Evolutionary conservation across 2,329 filamentous ascomycete genomes (phyloP).

Genomic region (Immersiporthe knoxdaviesiana): DNA sequence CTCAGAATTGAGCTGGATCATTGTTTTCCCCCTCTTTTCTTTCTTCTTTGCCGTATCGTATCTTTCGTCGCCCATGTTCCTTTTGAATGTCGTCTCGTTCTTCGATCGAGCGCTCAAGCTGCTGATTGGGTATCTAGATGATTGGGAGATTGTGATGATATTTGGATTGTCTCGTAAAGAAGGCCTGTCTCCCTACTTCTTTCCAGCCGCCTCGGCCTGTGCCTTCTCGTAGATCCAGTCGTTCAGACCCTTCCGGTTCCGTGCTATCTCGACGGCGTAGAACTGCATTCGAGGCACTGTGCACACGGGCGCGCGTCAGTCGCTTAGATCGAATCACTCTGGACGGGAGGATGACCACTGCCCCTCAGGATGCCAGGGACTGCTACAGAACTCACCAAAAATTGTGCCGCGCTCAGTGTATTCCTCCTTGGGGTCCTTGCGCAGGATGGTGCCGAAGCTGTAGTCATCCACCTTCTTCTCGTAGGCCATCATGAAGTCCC

Average conservation of each 20-base stretch:
- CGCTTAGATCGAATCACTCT: constrained; percentile 41
- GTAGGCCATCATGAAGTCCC: constrained; percentile 90
- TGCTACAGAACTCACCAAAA: constrained; percentile 66
- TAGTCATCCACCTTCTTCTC: constrained; percentile 96
- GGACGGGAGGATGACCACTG: constrained; percentile 45
- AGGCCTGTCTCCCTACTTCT: constrained; percentile 28
- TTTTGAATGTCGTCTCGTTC: no score
- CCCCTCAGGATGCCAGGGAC: constrained; percentile 64
- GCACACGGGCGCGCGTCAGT: neutral
- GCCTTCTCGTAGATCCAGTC: constrained; percentile 95
- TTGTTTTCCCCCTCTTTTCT: no score
- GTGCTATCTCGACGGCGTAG: constrained; percentile 76
- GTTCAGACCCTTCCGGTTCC: constrained; percentile 87
- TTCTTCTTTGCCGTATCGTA: no score
- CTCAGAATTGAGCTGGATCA: neutral
- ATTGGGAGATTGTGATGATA: neutral
- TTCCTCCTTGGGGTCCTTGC: constrained; percentile 75
- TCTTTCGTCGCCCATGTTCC: no score
- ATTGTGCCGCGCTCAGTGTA: constrained; percentile 91
- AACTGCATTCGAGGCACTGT: constrained; percentile 71
- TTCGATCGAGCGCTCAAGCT: neutral
- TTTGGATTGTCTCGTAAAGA: neutral
- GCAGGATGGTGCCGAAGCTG: constrained; percentile 96
- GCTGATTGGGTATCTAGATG: constrained; percentile 18
- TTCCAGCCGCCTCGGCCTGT: constrained; percentile 59